These are phyloP conservation scores for Paraglomus brasilianum DNA, from an alignment of 192 early-diverging fungal genomes.

Conservation along the genomic window DNA sequence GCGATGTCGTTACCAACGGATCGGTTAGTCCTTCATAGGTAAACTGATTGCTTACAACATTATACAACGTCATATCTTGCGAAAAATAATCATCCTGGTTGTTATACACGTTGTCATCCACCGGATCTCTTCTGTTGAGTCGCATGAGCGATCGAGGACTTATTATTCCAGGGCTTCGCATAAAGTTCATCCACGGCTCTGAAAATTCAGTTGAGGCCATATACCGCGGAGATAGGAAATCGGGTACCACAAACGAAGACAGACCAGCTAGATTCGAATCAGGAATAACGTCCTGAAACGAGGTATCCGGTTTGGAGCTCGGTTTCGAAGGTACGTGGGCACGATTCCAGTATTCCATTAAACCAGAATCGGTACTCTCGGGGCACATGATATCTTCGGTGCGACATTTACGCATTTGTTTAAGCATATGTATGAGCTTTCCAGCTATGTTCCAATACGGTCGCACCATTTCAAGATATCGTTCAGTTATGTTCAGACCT, in stretches of 20 bases:
- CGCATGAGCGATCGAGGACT: background rate
- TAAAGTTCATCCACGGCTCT: slow-evolving; percentile 11
- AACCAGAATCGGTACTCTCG: background rate
- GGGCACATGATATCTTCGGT: background rate
- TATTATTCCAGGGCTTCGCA: background rate
- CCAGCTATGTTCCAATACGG: slow-evolving; percentile 54
- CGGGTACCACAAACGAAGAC: background rate
- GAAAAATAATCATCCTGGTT: slow-evolving; percentile 5
- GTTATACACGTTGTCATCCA: background rate
- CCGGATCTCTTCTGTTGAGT: background rate
- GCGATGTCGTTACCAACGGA: too few relatives aligned
- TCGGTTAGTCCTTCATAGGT: too few relatives aligned
- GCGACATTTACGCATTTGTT: background rate
- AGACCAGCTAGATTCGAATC: background rate
- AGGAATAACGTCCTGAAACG: too few relatives aligned
- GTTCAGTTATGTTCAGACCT: slow-evolving; percentile 44
- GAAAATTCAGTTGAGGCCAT: background rate
- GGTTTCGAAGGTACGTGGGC: too few relatives aligned
- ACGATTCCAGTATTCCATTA: slow-evolving; percentile 1
- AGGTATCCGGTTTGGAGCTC: too few relatives aligned
- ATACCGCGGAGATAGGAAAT: slow-evolving; percentile 4
- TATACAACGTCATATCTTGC: slow-evolving; percentile 16
- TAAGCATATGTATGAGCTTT: slow-evolving; percentile 34
- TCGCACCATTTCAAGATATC: slow-evolving; percentile 43
- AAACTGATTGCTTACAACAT: background rate